Evolutionary conservation across 257 asterid species (phyloP), one percentile per base, ranked within the genome.

Genomic region (Orobanche coerulescens): DNA sequence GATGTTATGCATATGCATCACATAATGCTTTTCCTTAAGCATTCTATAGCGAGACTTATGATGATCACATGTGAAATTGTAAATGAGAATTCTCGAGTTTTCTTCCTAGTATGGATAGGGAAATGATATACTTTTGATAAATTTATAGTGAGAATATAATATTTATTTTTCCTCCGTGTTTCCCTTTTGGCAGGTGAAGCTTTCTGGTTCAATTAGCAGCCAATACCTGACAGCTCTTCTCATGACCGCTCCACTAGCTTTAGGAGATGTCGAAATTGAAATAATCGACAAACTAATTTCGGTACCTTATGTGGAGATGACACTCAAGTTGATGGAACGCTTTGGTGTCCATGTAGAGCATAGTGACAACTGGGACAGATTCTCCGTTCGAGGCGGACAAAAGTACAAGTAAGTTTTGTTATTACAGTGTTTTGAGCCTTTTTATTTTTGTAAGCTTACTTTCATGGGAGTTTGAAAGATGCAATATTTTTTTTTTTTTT

Each of bases 261-360:
- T 83, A 28, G 96, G 97, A 72, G 90, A 89, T 25, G 94, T 93
- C 16, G 98, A 86, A 79, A 89, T 93, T 64, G 98, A 86, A 76
- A 93, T 93, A 39, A 66, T 86, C 4, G 98, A 93, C 81, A 93
- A 93, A 67, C 75, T 93, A 52, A 93, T 93, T 60, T 93, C 97
- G 5, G 94, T 93, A 50, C 97, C 99, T 16, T 93, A 89, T 54
- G 97, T 93, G 67, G 99, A 93, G 66, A 93, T 93, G 99, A 93
- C 99, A 23, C 82, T 93, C 62, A 89, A 89, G 73, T 83, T 89
- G 85, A 93, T 93, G 99, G 96, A 89, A 62, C 87, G 94, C n/a
- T 93, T 86, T 79, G 97, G 99, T 34, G 96, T 93, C 73, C 71
- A 52, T 43, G 97, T 89, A 37, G 95, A 84, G 75, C 99, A 89